Evolutionary conservation across 345 rosid genomes (phyloP), one percentile per base, ranked within the genome.

Genomic region (Turritis glabra): DNA sequence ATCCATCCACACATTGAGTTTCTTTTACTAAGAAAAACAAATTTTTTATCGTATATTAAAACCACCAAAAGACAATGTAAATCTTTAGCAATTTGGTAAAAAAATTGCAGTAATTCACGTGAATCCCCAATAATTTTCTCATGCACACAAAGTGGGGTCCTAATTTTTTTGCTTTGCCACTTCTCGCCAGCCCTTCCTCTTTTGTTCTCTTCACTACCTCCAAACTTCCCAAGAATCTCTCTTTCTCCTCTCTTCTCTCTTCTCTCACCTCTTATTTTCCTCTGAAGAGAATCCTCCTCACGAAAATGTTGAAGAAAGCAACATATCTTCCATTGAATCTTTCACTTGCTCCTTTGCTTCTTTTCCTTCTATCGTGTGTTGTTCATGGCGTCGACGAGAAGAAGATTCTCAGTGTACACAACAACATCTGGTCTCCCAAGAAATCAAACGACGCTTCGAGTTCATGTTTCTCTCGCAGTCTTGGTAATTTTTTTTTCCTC

Each of bases 161-260:
- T 63, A 14, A 7, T 29, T 25, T 18, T 40, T 29, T 44, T 56
- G 51, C 7, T 70, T 70, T 54, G 80, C 80, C 44, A 48, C 66
- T 77, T 77, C 77, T 63, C 59, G 60, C 76, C 76, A 71, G 72
- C 76, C 29, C 71, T 70, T 64, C 30, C 8, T 72, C 64, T 77
- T 77, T 77, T 77, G 80, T 77, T 77, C 80, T 72, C 80, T 77
- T 64, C 80, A 65, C 80, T 71, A 25, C 76, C 68, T 77, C 80
- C 80, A 77, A 77, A 71, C 77, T 72, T 32, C 73, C 73, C 80
- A 77, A 77, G 77, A 77, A 72, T 77, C 77, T 72, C 77, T 77
- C 73, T 71, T n/a, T 59, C 52, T 46, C 53, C 54, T 61, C 23
- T 50, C 8, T 3, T 27, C 58, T 50, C 62, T 50, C 38, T 5